Base-by-base conservation (phyloP, 1,139 yeast species). In the Kodamaea alishanica region DNA sequence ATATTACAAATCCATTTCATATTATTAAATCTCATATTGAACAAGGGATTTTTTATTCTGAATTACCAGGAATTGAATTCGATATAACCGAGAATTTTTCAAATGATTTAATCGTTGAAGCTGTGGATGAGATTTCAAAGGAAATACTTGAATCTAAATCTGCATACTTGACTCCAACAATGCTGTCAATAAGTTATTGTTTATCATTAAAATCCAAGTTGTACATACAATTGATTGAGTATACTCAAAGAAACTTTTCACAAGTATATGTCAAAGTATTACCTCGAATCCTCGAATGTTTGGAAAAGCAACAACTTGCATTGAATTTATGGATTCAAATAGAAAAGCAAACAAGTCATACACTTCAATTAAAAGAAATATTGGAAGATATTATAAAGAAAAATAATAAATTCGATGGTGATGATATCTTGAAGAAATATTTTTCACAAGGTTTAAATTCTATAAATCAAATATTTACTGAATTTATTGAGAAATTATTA, bases 21-120 rank as follows among this genome's bases (percentile, higher is more conserved):
- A 66, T 79, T 40, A 69, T 83, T 33, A 83, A 82, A 54, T 75
- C 88, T 0, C 88, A 80, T 48, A 75, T 89, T 24, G 94, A 84
- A 50, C 97, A 89, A 58, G 95, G 88, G 0, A 77, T 89, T 1
- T 84, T 80, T 51, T 83, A 71, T 49, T 69, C 75, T 1, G 67
- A 69, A 40, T 58, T 70, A 1, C 26, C 52, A 38, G 51, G 77
- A 65, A 42, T 89, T 24, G 77, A 79, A 32, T 88, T 87, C 56
- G 73, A 76, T 48, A 56, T 75, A 10, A 51, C 61, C 10, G 69
- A 63, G 25, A 55, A 51, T 2, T 49, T 60, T 38, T 62, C 69
- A 8, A 49, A 55, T 1, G 65, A 65, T 6, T 64, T 64, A 4
- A 59, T 81, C 8, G 73, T 73, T 41, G 50, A 56, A 3, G 86